Evolutionary conservation across 306 rosid species (phyloP).

Genomic region (Cercis canadensis): DNA sequence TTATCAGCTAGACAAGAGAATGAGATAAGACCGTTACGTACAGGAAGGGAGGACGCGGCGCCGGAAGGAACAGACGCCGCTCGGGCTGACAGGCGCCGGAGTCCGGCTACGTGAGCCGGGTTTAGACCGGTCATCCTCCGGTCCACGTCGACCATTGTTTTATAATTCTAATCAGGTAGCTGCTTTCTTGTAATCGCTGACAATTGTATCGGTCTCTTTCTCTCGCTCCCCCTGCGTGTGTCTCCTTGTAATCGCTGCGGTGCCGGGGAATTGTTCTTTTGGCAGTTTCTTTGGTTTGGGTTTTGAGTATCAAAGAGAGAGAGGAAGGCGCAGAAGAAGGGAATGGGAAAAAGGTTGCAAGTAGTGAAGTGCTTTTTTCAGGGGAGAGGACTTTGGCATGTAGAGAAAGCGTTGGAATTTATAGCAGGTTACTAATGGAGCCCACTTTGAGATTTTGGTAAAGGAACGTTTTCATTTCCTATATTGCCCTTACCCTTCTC

Average conservation of each 20-base stretch:
- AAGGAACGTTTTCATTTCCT: not conserved
- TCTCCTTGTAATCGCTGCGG: too few species aligned
- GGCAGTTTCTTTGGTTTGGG: not conserved
- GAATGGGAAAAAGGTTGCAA: not conserved
- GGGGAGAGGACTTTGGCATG: slow-evolving; percentile 25
- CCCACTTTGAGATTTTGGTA: slow-evolving; percentile 44
- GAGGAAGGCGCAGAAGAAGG: not conserved
- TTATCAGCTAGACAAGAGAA: slow-evolving; percentile 73
- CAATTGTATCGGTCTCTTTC: too few species aligned
- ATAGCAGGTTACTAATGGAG: slow-evolving; percentile 52
- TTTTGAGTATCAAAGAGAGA: not conserved
- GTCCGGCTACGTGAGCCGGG: slow-evolving; percentile 94
- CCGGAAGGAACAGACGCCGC: slow-evolving; percentile 67
- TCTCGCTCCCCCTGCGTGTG: not conserved
- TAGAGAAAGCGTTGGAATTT: slow-evolving; percentile 33
- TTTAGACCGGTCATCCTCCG: slow-evolving; percentile 94
- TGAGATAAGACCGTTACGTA: slow-evolving; percentile 75
- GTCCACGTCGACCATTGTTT: slow-evolving; percentile 96
- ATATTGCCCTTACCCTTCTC: slow-evolving; percentile 20
- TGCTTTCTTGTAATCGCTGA: too few species aligned
- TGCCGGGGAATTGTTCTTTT: not conserved
- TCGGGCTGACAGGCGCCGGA: slow-evolving; percentile 93
- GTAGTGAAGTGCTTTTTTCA: slow-evolving; percentile 20
- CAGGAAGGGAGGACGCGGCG: slow-evolving; percentile 53
- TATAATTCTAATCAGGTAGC: not conserved